Conservation (phyloP, 495 filamentous ascomycete genomes). For the Penicillium antarcticum region DNA sequence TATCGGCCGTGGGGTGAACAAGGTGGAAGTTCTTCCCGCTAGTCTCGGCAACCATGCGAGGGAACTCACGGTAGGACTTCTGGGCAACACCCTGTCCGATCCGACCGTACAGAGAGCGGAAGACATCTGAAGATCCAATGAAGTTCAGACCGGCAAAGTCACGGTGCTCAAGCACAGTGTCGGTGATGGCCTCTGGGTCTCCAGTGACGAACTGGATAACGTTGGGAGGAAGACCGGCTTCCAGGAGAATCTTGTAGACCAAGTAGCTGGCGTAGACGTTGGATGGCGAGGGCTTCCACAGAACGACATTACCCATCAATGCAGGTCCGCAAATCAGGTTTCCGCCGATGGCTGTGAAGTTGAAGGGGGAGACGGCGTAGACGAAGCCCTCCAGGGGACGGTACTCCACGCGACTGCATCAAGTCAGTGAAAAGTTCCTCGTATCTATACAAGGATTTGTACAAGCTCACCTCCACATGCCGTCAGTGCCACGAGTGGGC, state of each 20-base stretch:
- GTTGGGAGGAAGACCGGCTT: slow-evolving; percentile 74
- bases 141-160: slow-evolving; percentile 78
- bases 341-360: slow-evolving; percentile 83
- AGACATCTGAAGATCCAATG: slow-evolving; percentile 77
- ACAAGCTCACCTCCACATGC: slow-evolving; percentile 65
- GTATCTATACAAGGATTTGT: background rate
- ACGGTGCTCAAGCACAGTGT: slow-evolving; percentile 61
- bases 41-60: slow-evolving; percentile 81
- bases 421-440: background rate
- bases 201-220: slow-evolving; percentile 85
- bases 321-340: slow-evolving; percentile 73
- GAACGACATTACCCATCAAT: slow-evolving; percentile 79
- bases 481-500: slow-evolving; percentile 52
- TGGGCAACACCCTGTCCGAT: slow-evolving; percentile 68
- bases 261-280: slow-evolving; percentile 72
- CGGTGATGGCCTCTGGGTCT: slow-evolving; percentile 70
- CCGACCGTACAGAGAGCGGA: slow-evolving; percentile 68
- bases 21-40: slow-evolving; percentile 93
- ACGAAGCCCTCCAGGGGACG: slow-evolving; percentile 84
- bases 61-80: slow-evolving; percentile 69
- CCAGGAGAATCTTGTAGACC: slow-evolving; percentile 80
- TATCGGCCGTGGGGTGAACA: slow-evolving; percentile 68
- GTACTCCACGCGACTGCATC: slow-evolving; percentile 62
- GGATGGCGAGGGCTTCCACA: slow-evolving; percentile 85
- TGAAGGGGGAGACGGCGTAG: slow-evolving; percentile 83